Base-by-base conservation (phyloP, 129 eudicot species). In the Centrapalus pauciflorus region DNA sequence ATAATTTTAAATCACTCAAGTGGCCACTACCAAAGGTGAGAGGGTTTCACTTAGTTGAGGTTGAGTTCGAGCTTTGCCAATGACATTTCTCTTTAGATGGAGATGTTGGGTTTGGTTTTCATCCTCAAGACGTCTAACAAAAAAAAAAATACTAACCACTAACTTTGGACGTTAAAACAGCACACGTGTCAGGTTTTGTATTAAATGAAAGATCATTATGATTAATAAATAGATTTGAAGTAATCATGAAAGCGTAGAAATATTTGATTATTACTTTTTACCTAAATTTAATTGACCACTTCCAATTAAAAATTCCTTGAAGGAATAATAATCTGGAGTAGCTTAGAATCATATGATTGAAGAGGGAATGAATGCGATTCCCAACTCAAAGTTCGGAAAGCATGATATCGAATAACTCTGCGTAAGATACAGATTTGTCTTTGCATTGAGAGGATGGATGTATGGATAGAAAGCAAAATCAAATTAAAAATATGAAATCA, bases 341-440 rank as follows among this genome's bases (percentile, higher is more conserved):
- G n/a, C n/a, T n/a, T n/a, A n/a, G 79, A 43, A 74, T 64, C 66
- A 58, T n/a, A n/a, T n/a, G n/a, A n/a, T n/a, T n/a, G 30, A 4
- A 69, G 40, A 29, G 33, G 4, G 20, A 29, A 6, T 27, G 71
- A 55, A 74, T 74, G 49, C 32, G 66, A 66, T 66, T 66, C 79
- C 68, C 73, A 66, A 74, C 54, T 71, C 71, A 73, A 63, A 26
- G 10, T 52, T 59, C 68, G 49, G 19, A 69, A 69, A 55, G 57
- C 54, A 26, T 27, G 34, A 26, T 54, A 23, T 28, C 64, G 56
- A 64, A 73, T 38, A 67, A 52, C 17, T 49, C 28, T 37, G 27
- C 49, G 20, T 16, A 29, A 3, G 69, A 35, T 38, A 55, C 71
- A 73, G 55, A 72, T 62, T 25, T 61, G 77, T 13, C 62, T 50